phyloP scores from a whole-genome alignment of 305 asterid species.

The Solanum hybrid region DNA sequence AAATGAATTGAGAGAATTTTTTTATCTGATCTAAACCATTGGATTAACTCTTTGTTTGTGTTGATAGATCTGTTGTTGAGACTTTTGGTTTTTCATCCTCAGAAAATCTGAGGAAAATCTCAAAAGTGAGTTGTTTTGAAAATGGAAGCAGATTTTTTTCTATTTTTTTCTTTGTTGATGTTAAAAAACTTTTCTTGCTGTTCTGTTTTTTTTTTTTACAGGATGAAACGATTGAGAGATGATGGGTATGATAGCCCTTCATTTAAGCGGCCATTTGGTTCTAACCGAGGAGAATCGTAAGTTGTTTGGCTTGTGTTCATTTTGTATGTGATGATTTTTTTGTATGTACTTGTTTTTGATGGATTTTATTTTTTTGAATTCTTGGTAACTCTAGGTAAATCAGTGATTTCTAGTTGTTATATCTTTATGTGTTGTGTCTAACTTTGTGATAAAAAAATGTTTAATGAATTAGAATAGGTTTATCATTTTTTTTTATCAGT shows the following conservation, averaged over 20 bases:
- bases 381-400: constrained; percentile 11
- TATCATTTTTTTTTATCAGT: neutral
- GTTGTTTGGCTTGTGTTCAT: neutral
- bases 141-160: neutral
- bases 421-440: neutral
- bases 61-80: constrained; percentile 30
- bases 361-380: neutral
- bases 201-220: constrained; percentile 4
- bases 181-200: neutral
- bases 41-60: constrained; percentile 3
- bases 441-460: constrained; percentile 10
- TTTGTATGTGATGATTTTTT: neutral
- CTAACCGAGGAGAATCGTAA: constrained; percentile 45
- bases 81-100: constrained; percentile 2
- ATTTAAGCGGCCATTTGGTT: constrained; percentile 35
- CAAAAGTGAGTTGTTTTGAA: constrained; percentile 8
- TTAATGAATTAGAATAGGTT: neutral
- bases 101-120: constrained; percentile 17
- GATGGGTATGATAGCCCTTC: constrained; percentile 28
- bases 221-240: constrained; percentile 40
- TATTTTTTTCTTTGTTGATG: neutral
- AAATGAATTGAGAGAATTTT: neutral
- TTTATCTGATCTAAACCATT: constrained; percentile 22
- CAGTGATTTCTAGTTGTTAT: constrained; percentile 9
- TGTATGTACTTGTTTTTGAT: neutral